Conservation (phyloP, 83 land plant species). For the Diphasiastrum complanatum region DNA sequence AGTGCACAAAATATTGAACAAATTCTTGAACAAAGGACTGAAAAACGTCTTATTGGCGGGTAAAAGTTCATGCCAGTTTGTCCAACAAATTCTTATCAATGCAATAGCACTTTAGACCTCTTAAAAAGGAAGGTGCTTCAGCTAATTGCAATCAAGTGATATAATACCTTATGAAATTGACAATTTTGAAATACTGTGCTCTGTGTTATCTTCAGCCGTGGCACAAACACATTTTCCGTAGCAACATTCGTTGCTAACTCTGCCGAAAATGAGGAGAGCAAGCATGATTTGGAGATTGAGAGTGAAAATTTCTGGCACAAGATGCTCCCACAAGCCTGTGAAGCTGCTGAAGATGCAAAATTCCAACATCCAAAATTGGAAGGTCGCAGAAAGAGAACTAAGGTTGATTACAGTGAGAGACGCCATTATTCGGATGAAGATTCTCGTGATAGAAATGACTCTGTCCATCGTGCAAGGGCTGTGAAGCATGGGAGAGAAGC, state of each 20-base stretch:
- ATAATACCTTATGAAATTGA: too few relatives aligned
- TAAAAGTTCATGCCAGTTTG: neutral
- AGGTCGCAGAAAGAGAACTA: conserved; percentile 16
- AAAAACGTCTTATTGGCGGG: conserved; percentile 34
- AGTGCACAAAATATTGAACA: conserved; percentile 31
- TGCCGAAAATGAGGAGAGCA: conserved; percentile 11
- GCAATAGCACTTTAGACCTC: neutral
- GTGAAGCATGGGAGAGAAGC: neutral
- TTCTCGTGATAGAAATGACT: conserved; percentile 14
- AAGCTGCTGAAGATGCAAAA: neutral
- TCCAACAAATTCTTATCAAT: neutral
- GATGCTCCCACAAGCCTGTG: conserved; percentile 31
- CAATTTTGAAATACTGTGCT: neutral
- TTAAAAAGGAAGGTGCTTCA: neutral
- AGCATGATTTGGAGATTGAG: neutral
- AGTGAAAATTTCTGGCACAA: conserved; percentile 24
- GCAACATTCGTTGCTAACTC: conserved; percentile 31
- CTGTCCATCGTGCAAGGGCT: neutral
- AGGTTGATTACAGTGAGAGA: conserved; percentile 29
- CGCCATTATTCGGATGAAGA: conserved; percentile 9
- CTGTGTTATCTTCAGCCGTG: conserved; percentile 21
- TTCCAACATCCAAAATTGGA: neutral
- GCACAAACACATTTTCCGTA: conserved; percentile 32
- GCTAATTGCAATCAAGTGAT: too few relatives aligned
- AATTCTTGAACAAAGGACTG: conserved; percentile 29